Conservation (phyloP, 345 rosid species). For the Hibiscus mutabilis region DNA sequence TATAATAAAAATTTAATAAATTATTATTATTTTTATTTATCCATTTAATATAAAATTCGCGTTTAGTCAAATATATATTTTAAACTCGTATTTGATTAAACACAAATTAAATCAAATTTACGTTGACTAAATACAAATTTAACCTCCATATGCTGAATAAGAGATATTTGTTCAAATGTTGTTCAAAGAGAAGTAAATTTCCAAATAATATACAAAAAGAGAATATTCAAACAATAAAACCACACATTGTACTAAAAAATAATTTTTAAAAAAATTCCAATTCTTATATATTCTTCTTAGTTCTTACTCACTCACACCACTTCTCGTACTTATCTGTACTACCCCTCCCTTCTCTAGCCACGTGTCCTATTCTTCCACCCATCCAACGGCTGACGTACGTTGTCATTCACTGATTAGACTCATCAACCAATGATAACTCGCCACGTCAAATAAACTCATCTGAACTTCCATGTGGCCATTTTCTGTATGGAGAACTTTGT, state of each 20-base stretch:
- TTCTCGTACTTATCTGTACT: slow-evolving; percentile 16
- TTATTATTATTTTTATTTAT: too few species aligned
- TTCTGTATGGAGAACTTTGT: not conserved
- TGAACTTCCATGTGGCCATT: not conserved
- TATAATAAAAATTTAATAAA: too few species aligned
- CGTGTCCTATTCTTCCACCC: not conserved
- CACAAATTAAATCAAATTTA: too few species aligned
- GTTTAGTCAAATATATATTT: too few species aligned
- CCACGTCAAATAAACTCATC: not conserved
- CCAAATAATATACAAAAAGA: too few species aligned
- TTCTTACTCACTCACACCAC: not conserved
- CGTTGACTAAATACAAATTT: too few species aligned
- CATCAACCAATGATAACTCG: not conserved
- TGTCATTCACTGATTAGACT: not conserved
- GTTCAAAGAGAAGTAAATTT: too few species aligned
- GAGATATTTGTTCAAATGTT: too few species aligned
- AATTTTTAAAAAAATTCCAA: not conserved
- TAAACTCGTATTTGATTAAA: too few species aligned
- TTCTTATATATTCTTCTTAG: not conserved
- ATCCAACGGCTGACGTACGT: not conserved
- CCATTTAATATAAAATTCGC: too few species aligned
- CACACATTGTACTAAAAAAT: not conserved
- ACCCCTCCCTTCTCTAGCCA: not conserved
- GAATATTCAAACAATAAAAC: too few species aligned
- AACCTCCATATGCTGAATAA: too few species aligned